Evolutionary conservation across 345 rosid species (phyloP), one percentile per base, ranked within the genome.

Genomic region (Hypericum androsaemum): DNA sequence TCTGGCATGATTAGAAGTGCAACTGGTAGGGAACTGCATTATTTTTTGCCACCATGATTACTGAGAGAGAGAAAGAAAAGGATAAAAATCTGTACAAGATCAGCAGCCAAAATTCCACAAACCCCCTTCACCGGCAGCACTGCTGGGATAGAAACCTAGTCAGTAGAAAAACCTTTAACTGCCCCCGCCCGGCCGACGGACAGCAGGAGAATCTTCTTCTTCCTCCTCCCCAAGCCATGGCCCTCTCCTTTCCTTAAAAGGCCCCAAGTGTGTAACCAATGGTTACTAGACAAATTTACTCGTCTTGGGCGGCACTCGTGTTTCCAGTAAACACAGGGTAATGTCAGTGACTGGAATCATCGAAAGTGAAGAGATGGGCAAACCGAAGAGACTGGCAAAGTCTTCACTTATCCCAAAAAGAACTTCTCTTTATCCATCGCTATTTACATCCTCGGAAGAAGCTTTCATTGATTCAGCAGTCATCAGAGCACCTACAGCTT

Each of bases 401-500:
- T 66, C 56, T 42, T 52, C 58, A 52, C 41, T 12, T 59, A 42
- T 43, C 10, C 58, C 62, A 48, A 57, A 62, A 53, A 63, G 49
- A 54, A 41, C 54, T 28, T 8, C 44, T 47, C 52, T 54, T 56
- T 71, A 71, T 46, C 71, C 82, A 47, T 67, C 73, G 56, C 59
- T 68, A 54, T 65, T 70, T 44, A 54, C 51, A 56, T 83, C 78
- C 66, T 61, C 71, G 14, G 70, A 77, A 53, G 86, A 68, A 59
- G 75, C 82, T 72, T 67, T 84, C 13, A 81, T 71, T 11, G 96
- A 95, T 60, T 92, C 97, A 14, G 97, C 97, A 68, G 78, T 81
- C 81, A 79, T 77, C 61, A 85, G 79, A 58, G 95, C 83, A 66
- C 71, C 81, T 66, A 82, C 86, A 54, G 97, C 98, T 75, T 77